phyloP scores from a whole-genome alignment of 306 rosid genomes.

The Pachyrhizus erosus region DNA sequence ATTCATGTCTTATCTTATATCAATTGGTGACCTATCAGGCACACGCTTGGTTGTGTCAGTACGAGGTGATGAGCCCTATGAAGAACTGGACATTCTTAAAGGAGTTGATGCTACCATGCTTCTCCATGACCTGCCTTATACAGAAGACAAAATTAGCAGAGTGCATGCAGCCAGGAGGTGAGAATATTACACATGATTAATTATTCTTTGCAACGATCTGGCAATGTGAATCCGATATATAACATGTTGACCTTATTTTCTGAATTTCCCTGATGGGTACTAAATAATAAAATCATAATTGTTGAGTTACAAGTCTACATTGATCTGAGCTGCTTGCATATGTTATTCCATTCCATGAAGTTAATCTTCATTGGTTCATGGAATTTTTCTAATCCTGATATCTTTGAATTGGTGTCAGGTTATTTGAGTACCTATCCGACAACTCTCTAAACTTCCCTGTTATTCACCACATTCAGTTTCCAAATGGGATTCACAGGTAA shows the following conservation, averaged over 20 bases:
- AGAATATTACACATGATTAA: conserved; percentile 36
- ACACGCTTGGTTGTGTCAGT: conserved; percentile 88
- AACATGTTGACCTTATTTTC: conserved; percentile 3
- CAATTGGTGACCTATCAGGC: conserved; percentile 55
- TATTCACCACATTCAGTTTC: conserved; percentile 93
- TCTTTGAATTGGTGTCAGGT: conserved; percentile 50
- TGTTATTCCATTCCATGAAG: conserved; percentile 12
- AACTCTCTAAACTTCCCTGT: conserved; percentile 81
- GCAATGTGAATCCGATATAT: conserved; percentile 8
- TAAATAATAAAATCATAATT: conserved; percentile 8
- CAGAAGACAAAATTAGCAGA: conserved; percentile 78
- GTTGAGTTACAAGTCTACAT: conserved; percentile 18
- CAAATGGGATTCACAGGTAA: conserved; percentile 85
- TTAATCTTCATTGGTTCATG: background rate
- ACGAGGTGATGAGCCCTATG: conserved; percentile 85
- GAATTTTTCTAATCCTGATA: conserved; percentile 32
- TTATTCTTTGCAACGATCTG: conserved; percentile 28
- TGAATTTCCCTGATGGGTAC: background rate
- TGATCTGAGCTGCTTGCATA: conserved; percentile 14
- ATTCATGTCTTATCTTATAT: conserved; percentile 24
- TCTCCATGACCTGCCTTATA: conserved; percentile 81
- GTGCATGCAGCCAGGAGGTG: conserved; percentile 98
- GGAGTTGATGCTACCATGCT: conserved; percentile 82
- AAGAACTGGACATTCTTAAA: conserved; percentile 80
- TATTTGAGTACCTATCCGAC: conserved; percentile 82